Conservation (phyloP, 306 rosid species). For the Citrullus colocynthis region DNA sequence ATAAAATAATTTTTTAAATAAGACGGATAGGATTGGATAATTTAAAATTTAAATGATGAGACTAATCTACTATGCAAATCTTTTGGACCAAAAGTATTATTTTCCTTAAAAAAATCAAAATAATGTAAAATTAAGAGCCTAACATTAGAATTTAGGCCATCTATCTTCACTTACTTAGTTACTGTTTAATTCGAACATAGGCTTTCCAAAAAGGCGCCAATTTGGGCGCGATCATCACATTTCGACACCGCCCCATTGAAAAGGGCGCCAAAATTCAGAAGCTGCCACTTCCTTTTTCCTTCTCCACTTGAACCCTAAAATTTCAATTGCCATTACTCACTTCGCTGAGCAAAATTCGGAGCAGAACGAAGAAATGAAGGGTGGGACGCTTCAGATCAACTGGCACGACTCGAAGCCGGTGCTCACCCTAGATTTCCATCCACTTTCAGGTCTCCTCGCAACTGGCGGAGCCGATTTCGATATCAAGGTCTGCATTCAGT, state of each 20-base stretch:
- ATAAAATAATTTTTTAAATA: too few relatives aligned
- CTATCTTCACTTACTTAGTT: too few relatives aligned
- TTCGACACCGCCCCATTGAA: background rate
- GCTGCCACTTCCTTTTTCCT: background rate
- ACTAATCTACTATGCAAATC: too few relatives aligned
- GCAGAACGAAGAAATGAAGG: constrained; percentile 39
- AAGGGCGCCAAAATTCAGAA: background rate
- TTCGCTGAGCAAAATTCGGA: background rate
- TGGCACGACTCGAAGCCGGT: constrained; percentile 84
- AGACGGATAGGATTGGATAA: too few relatives aligned
- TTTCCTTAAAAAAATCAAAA: too few relatives aligned
- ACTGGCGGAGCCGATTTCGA: constrained; percentile 97
- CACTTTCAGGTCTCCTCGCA: constrained; percentile 59
- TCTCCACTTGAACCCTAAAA: constrained; percentile 1
- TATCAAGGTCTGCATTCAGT: constrained; percentile 53
- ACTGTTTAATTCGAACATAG: background rate
- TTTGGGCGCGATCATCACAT: background rate
- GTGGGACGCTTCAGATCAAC: constrained; percentile 81
- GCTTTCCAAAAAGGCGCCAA: background rate
- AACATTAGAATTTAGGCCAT: too few relatives aligned
- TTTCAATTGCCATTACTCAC: background rate
- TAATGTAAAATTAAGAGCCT: too few relatives aligned
- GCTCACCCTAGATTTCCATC: constrained; percentile 74
- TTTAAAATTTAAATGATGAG: too few relatives aligned
- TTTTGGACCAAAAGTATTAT: too few relatives aligned